A percentile compares a stretch with the other conserved stretches of the same genome.
These are phyloP conservation scores for Termitomyces heimii DNA, from an alignment of 768 basidiomycete genomes.

Conservation along the genomic window DNA sequence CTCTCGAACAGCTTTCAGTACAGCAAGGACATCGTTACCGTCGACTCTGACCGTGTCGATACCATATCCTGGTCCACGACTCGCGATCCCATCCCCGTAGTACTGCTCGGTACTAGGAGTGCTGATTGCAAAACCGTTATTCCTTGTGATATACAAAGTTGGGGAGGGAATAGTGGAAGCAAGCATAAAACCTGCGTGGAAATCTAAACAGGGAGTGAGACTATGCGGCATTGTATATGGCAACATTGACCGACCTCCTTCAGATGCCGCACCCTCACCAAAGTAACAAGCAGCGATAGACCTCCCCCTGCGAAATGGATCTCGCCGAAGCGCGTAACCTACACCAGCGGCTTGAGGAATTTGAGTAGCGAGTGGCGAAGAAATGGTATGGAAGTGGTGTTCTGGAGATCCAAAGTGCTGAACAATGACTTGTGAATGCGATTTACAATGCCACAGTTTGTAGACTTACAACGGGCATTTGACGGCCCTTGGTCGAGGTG, in stretches of 20 bases:
- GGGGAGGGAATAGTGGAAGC: constrained; percentile 75
- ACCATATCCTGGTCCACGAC: constrained; percentile 88
- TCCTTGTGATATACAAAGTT: constrained; percentile 67
- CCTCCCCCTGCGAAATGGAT: constrained; percentile 57
- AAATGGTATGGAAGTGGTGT: constrained; percentile 91
- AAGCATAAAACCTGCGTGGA: constrained; percentile 85
- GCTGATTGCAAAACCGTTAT: constrained; percentile 94
- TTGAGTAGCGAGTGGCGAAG: constrained; percentile 89
- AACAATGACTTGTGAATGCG: constrained; percentile 4
- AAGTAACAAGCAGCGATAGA: constrained; percentile 87
- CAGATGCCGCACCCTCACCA: constrained; percentile 91
- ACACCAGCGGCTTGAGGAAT: constrained; percentile 95
- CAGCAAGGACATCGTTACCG: constrained; percentile 89
- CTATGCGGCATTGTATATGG: background rate
- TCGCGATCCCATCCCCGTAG: constrained; percentile 89
- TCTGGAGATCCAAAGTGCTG: constrained; percentile 83
- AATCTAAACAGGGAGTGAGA: constrained; percentile 47
- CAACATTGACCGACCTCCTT: constrained; percentile 50
- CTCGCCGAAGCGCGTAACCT: constrained; percentile 81
- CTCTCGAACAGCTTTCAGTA: constrained; percentile 67
- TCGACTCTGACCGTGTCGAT: constrained; percentile 90
- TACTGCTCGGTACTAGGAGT: constrained; percentile 88
- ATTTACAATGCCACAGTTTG: background rate
- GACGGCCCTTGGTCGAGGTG: constrained; percentile 73
- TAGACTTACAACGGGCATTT: constrained; percentile 83